Evolutionary conservation across 176 grass and related monocot genomes (phyloP).

Genomic region (Ensete ventricosum): DNA sequence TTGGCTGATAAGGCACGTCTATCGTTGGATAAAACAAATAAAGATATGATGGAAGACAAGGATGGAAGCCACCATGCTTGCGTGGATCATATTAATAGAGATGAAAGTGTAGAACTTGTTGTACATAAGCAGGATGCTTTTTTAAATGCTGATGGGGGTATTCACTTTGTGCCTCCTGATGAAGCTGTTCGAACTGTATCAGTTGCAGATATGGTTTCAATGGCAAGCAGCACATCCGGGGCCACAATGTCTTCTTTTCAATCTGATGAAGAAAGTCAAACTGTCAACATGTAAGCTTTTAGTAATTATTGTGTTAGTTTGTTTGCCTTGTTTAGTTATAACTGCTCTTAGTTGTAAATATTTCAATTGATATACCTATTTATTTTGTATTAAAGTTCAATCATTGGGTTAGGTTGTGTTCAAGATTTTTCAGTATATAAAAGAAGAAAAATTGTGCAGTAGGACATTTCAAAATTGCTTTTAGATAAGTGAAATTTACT

Average conservation of each 20-base stretch:
- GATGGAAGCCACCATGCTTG: conserved; percentile 5
- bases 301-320: conserved; percentile 5
- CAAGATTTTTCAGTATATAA: no score
- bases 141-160: conserved; percentile 13
- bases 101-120: conserved; percentile 33
- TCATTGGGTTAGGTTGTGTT: no score
- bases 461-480: no score
- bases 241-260: conserved; percentile 36
- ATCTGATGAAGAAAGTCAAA: conserved; percentile 22
- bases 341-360: not conserved
- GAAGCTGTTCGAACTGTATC: conserved; percentile 31
- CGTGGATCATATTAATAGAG: conserved; percentile 21
- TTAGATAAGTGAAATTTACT: no score
- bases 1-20: conserved; percentile 29
- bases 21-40: conserved; percentile 25
- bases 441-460: no score
- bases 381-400: no score
- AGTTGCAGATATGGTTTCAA: conserved; percentile 24
- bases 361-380: no score
- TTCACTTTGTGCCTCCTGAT: conserved; percentile 24
- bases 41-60: conserved; percentile 26
- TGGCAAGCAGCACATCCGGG: conserved; percentile 30
- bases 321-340: not conserved
- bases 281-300: conserved; percentile 47
- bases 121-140: conserved; percentile 12